phyloP scores from a whole-genome alignment of 345 rosid species.

The Pugionium cornutum region DNA sequence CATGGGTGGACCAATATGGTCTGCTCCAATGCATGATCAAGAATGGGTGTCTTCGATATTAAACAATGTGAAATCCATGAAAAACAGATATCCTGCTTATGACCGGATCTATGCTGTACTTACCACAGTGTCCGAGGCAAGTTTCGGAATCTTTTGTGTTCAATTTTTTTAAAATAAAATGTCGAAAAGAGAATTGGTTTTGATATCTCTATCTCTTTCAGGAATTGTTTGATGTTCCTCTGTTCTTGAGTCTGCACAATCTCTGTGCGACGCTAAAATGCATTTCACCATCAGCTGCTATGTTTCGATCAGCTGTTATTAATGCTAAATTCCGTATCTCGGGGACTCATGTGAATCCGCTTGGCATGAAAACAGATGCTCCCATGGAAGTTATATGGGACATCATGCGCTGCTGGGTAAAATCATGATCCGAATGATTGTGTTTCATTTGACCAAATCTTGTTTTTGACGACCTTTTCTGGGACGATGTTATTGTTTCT shows the following conservation, averaged over 20 bases:
- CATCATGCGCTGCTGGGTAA: slow-evolving; percentile 98
- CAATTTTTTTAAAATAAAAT: background rate
- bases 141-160: background rate
- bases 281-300: slow-evolving; percentile 83
- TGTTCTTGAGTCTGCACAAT: slow-evolving; percentile 87
- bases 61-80: slow-evolving; percentile 67
- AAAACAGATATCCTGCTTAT: slow-evolving; percentile 86
- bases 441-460: slow-evolving; percentile 64
- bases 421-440: slow-evolving; percentile 61
- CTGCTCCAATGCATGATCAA: slow-evolving; percentile 91
- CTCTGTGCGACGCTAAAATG: slow-evolving; percentile 89
- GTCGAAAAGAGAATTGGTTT: background rate
- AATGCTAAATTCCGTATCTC: slow-evolving; percentile 85
- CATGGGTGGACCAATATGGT: slow-evolving; percentile 99
- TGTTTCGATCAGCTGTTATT: slow-evolving; percentile 85
- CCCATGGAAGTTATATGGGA: slow-evolving; percentile 98
- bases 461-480: slow-evolving; percentile 8
- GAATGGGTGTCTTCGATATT: slow-evolving; percentile 82
- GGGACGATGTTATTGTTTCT: too few relatives aligned
- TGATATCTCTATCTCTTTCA: slow-evolving; percentile 23
- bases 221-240: slow-evolving; percentile 92
- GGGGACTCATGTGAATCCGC: slow-evolving; percentile 84
- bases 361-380: slow-evolving; percentile 93
- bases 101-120: slow-evolving; percentile 83
- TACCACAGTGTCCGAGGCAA: slow-evolving; percentile 88